These are phyloP conservation scores for Psophocarpus tetragonolobus DNA, from an alignment of 306 rosid species.

Conservation along the genomic window DNA sequence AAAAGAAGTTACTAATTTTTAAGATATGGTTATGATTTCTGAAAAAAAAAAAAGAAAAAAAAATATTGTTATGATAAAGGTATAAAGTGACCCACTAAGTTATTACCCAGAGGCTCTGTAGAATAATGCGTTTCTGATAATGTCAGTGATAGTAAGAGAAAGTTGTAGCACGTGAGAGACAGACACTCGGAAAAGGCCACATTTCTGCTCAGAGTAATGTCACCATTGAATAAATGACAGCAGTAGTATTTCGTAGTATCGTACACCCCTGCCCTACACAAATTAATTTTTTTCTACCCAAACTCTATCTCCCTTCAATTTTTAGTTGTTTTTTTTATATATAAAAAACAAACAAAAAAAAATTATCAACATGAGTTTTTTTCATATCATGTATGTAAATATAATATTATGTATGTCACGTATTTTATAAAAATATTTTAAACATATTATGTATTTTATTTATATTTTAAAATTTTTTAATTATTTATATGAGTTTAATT, in stretches of 20 bases:
- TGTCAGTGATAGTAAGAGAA: conserved; percentile 32
- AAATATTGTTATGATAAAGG: background rate
- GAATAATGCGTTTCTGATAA: background rate
- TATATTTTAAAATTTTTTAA: too few species aligned
- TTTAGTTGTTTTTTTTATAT: too few species aligned
- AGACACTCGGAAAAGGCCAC: conserved; percentile 5
- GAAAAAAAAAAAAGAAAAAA: too few species aligned
- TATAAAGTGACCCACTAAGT: background rate
- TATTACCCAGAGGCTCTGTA: background rate
- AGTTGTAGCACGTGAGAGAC: conserved; percentile 46
- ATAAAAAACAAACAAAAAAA: too few species aligned
- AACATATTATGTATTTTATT: too few species aligned
- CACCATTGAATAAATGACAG: background rate
- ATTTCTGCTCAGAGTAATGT: conserved; percentile 21
- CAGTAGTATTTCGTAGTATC: background rate
- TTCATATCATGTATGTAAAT: too few species aligned
- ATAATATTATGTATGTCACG: too few species aligned
- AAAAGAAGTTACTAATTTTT: background rate
- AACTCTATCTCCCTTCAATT: background rate
- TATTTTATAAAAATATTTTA: too few species aligned
- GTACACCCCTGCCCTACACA: background rate
- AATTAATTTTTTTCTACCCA: background rate
- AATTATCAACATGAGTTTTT: too few species aligned
- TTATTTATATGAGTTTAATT: too few species aligned
- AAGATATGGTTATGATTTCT: background rate